Evolutionary conservation across 2,329 filamentous ascomycete species (phyloP).

Genomic region (Colletotrichum spaethianum): DNA sequence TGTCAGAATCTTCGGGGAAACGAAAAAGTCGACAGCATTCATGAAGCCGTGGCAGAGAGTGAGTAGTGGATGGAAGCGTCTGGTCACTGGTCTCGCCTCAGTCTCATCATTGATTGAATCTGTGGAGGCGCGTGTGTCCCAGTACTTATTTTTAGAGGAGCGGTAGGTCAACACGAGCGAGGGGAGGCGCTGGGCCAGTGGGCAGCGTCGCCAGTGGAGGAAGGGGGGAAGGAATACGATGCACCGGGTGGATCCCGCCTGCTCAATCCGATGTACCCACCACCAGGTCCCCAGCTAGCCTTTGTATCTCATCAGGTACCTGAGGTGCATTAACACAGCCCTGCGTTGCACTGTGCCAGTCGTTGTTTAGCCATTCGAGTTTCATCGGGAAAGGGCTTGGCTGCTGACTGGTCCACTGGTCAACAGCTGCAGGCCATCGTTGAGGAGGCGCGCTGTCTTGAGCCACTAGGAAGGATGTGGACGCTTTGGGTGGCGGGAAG

Average conservation of each 20-base stretch:
- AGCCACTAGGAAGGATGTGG: slow-evolving; percentile 1
- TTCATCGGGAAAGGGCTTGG: neutral
- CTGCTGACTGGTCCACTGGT: slow-evolving; percentile 7
- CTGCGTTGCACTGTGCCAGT: slow-evolving; percentile 6
- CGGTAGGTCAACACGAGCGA: slow-evolving; percentile 35
- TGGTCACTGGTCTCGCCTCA: slow-evolving; percentile 22
- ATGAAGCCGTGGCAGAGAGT: neutral
- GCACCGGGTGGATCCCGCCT: slow-evolving; percentile 26
- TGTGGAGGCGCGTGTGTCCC: slow-evolving; percentile 32
- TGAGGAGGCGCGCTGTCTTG: slow-evolving; percentile 3
- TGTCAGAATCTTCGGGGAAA: neutral
- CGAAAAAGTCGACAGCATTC: neutral
- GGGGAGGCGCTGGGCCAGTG: slow-evolving; percentile 10
- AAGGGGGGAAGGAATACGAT: slow-evolving; percentile 35
- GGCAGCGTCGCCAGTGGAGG: slow-evolving; percentile 11
- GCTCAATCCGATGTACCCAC: slow-evolving; percentile 16
- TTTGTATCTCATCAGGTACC: slow-evolving; percentile 3
- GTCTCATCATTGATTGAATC: slow-evolving; percentile 33
- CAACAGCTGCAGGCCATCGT: slow-evolving; percentile 15
- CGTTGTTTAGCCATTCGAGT: neutral
- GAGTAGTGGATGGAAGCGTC: slow-evolving; percentile 9
- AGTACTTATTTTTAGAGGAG: slow-evolving; percentile 37
- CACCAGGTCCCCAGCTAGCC: slow-evolving; percentile 4
- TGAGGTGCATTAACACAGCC: neutral
- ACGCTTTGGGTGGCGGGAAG: slow-evolving; percentile 6